Evolutionary conservation across 192 early-diverging fungal species (phyloP).

Genomic region (Phycomyces blakesleeanus): DNA sequence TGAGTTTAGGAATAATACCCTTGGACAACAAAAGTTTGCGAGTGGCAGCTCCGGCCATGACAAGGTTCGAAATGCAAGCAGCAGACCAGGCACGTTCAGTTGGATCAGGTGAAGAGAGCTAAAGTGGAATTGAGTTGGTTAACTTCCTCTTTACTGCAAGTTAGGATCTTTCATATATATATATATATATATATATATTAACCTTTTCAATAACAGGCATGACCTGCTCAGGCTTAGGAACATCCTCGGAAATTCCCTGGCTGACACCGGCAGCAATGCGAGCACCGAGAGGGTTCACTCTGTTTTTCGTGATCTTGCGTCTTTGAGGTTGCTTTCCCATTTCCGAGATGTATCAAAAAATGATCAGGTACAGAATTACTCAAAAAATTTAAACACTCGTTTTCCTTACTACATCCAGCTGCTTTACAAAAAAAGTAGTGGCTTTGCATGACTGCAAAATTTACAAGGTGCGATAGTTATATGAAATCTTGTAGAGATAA

Average conservation of each 20-base stretch:
- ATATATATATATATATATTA: not conserved
- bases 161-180: not conserved
- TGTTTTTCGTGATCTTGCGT: conserved; percentile 3
- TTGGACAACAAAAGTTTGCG: conserved; percentile 74
- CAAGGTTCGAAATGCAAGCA: conserved; percentile 78
- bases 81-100: conserved; percentile 88
- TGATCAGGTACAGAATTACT: not conserved
- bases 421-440: conserved; percentile 7
- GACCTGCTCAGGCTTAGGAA: conserved; percentile 14
- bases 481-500: too few species aligned
- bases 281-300: conserved; percentile 11
- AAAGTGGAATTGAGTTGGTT: not conserved
- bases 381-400: too few species aligned
- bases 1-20: conserved; percentile 58
- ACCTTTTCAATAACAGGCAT: conserved; percentile 27
- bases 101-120: conserved; percentile 63
- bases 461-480: not conserved
- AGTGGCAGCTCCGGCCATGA: conserved; percentile 58
- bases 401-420: too few species aligned
- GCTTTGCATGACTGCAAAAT: conserved; percentile 14
- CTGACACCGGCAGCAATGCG: conserved; percentile 1
- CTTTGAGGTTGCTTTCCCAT: conserved; percentile 25
- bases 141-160: not conserved
- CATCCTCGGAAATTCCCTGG: conserved; percentile 6
- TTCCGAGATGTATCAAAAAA: not conserved